Evolutionary conservation across 768 basidiomycete species (phyloP).

Genomic region (Paxillus rubicundulus): DNA sequence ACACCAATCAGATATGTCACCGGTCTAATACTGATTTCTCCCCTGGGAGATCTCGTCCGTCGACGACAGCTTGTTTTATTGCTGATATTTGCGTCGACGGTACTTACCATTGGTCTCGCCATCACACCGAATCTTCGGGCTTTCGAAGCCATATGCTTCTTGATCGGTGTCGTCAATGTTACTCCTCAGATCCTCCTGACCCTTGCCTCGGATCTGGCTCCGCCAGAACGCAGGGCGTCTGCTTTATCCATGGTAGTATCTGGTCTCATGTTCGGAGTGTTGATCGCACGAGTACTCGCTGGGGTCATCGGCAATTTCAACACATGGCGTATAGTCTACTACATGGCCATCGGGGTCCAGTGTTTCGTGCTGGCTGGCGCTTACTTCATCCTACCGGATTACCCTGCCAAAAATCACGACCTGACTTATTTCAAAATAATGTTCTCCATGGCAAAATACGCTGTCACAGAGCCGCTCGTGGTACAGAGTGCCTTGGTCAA

Average conservation of each 20-base stretch:
- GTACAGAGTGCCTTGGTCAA: slow-evolving; percentile 67
- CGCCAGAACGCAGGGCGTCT: slow-evolving; percentile 65
- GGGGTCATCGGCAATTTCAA: too few species aligned
- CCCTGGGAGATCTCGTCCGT: too few species aligned
- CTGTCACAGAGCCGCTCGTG: too few species aligned
- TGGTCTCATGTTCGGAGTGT: slow-evolving; percentile 66
- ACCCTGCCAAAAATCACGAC: too few species aligned
- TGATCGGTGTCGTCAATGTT: slow-evolving; percentile 65
- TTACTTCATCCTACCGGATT: slow-evolving; percentile 76
- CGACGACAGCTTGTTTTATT: too few species aligned
- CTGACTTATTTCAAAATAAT: too few species aligned
- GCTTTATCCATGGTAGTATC: slow-evolving; percentile 75
- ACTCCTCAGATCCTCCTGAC: slow-evolving; percentile 76
- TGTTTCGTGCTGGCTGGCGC: slow-evolving; percentile 51
- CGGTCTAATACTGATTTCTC: slow-evolving; percentile 74
- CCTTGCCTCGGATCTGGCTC: slow-evolving; percentile 77
- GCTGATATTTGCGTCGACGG: slow-evolving; percentile 51
- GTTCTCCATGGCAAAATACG: too few species aligned
- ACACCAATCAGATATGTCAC: slow-evolving; percentile 74
- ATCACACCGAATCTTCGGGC: slow-evolving; percentile 55
- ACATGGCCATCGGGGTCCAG: too few species aligned
- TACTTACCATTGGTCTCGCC: slow-evolving; percentile 70
- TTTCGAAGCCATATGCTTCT: slow-evolving; percentile 59
- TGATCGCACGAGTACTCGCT: too few species aligned
- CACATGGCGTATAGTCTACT: too few species aligned